Conservation (phyloP, 2,329 filamentous ascomycete species). For the Dryadomyces sulphureus region DNA sequence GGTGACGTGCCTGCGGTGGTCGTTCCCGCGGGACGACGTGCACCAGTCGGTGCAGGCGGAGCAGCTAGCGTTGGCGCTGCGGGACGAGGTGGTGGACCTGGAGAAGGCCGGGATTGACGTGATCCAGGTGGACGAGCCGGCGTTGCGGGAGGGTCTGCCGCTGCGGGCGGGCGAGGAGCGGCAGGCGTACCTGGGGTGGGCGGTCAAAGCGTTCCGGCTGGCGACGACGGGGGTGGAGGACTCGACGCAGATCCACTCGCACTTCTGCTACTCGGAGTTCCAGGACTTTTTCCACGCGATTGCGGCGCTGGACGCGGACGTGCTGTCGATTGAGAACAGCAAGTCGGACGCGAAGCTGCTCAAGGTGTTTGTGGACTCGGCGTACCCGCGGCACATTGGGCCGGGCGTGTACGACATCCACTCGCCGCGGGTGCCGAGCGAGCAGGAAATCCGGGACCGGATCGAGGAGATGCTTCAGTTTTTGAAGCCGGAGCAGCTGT, state of each 20-base stretch:
- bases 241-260: slow-evolving; percentile 97
- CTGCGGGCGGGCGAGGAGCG: slow-evolving; percentile 89
- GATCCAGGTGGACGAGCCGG: slow-evolving; percentile 98
- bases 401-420: slow-evolving; percentile 99
- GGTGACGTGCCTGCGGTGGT: slow-evolving; percentile 98
- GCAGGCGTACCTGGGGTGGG: slow-evolving; percentile 93
- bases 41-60: slow-evolving; percentile 98
- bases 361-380: slow-evolving; percentile 94
- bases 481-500: slow-evolving; percentile 96
- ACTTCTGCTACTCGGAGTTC: slow-evolving; percentile 99
- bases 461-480: slow-evolving; percentile 96
- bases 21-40: slow-evolving; percentile 98
- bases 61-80: slow-evolving; percentile 95
- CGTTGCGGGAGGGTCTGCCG: slow-evolving; percentile 97
- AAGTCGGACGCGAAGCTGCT: slow-evolving; percentile 99
- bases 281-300: slow-evolving; percentile 99
- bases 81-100: slow-evolving; percentile 95
- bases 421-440: slow-evolving; percentile 89
- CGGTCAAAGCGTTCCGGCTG: slow-evolving; percentile 95
- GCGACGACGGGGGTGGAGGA: slow-evolving; percentile 86
- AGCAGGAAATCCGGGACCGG: slow-evolving; percentile 97
- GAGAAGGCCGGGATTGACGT: slow-evolving; percentile 93
- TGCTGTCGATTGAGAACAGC: slow-evolving; percentile 99
- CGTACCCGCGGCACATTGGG: slow-evolving; percentile 94
- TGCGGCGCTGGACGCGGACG: slow-evolving; percentile 91